A percentile compares a stretch with the other conserved stretches of the same genome.
These are phyloP conservation scores for Pyronema domesticum DNA, from an alignment of 495 filamentous ascomycete genomes.

Conservation along the genomic window DNA sequence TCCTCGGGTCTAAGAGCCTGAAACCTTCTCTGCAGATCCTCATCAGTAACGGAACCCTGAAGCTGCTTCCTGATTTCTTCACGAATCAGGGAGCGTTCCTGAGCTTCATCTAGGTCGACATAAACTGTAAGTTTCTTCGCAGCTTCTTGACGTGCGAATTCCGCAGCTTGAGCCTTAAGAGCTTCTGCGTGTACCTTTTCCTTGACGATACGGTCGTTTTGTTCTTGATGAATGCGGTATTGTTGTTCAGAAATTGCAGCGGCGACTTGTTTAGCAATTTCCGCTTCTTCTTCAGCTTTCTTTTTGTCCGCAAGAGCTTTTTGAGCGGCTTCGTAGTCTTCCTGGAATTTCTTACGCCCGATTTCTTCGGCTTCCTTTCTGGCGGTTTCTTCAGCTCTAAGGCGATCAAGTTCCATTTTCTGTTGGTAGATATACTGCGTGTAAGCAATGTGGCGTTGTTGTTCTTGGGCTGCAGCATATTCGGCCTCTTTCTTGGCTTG, in stretches of 20 bases:
- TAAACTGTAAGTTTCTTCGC: neutral
- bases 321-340: neutral
- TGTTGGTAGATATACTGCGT: neutral
- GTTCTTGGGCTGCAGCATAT: neutral
- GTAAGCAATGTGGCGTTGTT: neutral
- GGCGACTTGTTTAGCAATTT: too few relatives aligned
- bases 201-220: too few relatives aligned
- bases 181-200: too few relatives aligned
- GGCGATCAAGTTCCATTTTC: neutral
- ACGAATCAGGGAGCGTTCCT: neutral
- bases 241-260: too few relatives aligned
- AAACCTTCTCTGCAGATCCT: neutral
- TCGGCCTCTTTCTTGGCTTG: neutral
- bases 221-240: too few relatives aligned
- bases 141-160: neutral
- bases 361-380: neutral
- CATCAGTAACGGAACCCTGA: neutral
- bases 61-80: neutral
- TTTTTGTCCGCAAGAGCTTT: neutral
- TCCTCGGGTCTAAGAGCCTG: neutral
- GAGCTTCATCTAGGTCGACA: neutral
- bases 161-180: too few relatives aligned
- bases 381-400: neutral
- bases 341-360: neutral
- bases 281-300: neutral